Base-by-base conservation (phyloP, 352 stramenopile genomes). In the Peronospora farinosa region DNA sequence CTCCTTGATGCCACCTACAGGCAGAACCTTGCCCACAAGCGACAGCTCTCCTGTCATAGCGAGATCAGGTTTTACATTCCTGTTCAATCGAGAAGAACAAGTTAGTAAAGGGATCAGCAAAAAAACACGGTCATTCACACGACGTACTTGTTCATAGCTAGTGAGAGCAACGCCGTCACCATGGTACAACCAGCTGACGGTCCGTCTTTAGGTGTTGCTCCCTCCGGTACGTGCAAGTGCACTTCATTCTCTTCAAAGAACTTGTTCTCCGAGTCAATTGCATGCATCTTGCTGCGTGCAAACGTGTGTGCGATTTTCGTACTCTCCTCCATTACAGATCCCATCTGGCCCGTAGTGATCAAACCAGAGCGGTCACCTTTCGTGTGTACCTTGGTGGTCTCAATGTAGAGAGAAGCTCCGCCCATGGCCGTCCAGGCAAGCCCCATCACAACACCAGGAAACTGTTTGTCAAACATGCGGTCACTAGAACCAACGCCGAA, bases 1-100 rank as follows among this genome's bases (percentile, higher is more conserved):
- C 71, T 99, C 97, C 75, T 99, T 99, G 61, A 99, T 98, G 31
- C 97, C 97, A 47, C 97, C 97, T 6, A 99, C 95, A 8, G 96
- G 93, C n/a, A 99, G 63, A 17, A 99, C 96, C 65, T 98, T 98
- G 25, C 96, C 96, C 5, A 97, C 98, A 13, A 99, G 77, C 17
- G 87, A 97, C 23, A 98, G 60, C 56, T 98, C 93, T 41, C 93
- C 93, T 3, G 96, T 99, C 97, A 99, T 99, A 9, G 96, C 96
- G 19, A 99, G 68, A 63, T 98, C 93, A 51, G 83, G 78, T 51
- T 92, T 87, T 36, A 98, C 87, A 13, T 89, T 92, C 57, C 80
- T 91, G 40, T 46, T 35, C 42, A 38, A 40, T 8, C n/a, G 32
- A 51, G 7, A 47, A 47, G 30, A 44, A 37, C 27, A 33, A 12